phyloP scores from a whole-genome alignment of 1,284 basidiomycete species.

The Malassezia equina region DNA sequence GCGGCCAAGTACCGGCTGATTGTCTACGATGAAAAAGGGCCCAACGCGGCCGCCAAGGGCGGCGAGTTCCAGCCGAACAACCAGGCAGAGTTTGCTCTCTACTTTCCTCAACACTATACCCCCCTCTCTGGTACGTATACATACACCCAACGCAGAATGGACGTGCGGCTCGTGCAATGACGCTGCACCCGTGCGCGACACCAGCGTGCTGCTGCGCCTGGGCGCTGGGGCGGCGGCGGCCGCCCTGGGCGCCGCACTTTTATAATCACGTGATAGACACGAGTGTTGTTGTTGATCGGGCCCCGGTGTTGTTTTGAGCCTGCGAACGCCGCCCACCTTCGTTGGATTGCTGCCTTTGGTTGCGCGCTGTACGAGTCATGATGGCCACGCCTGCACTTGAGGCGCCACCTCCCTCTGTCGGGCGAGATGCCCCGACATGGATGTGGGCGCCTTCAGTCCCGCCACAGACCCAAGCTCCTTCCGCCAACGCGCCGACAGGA shows the following conservation, averaged over 20 bases:
- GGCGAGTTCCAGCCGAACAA: conserved; percentile 39
- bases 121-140: conserved; percentile 27
- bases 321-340: not conserved
- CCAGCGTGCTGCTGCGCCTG: not conserved
- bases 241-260: not conserved
- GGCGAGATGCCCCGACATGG: not conserved
- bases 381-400: not conserved
- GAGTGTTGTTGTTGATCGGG: conserved; percentile 1
- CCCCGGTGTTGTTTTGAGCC: not conserved
- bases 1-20: conserved; percentile 40
- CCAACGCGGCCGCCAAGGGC: conserved; percentile 19
- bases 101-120: conserved; percentile 44
- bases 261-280: conserved; percentile 13
- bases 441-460: not conserved
- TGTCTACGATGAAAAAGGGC: conserved; percentile 41
- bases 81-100: conserved; percentile 40
- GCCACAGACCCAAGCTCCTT: not conserved
- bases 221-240: not conserved
- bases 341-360: too few relatives aligned
- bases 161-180: conserved; percentile 11
- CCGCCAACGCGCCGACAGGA: not conserved
- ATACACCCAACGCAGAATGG: conserved; percentile 6
- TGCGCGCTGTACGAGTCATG: not conserved
- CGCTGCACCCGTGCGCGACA: not conserved
- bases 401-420: not conserved